phyloP scores from a whole-genome alignment of 2,329 filamentous ascomycete species.

The Cytospora piceicola region DNA sequence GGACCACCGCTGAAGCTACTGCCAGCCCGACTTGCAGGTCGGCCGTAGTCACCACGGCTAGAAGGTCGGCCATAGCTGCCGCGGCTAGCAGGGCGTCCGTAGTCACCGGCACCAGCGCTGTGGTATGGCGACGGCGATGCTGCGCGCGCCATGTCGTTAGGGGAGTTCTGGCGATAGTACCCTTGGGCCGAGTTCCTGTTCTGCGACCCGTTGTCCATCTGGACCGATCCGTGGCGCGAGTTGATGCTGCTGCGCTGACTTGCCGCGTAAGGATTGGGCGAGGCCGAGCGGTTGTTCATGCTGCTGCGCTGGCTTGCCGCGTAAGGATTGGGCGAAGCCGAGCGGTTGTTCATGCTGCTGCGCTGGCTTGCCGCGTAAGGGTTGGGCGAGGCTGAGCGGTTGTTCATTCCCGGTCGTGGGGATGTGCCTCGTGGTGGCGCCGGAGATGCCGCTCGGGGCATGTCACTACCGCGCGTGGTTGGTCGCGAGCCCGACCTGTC shows the following conservation, averaged over 20 bases:
- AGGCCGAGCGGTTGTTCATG: slow-evolving; percentile 55
- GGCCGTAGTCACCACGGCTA: slow-evolving; percentile 49
- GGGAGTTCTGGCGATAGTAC: slow-evolving; percentile 57
- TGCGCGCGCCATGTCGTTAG: slow-evolving; percentile 50
- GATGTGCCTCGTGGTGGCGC: slow-evolving; percentile 66
- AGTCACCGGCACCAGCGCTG: slow-evolving; percentile 40
- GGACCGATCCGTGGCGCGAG: slow-evolving; percentile 42
- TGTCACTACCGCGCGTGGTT: slow-evolving; percentile 61
- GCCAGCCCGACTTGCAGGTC: slow-evolving; percentile 40
- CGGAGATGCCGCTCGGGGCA: slow-evolving; percentile 68
- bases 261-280: slow-evolving; percentile 66
- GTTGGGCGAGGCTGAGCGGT: slow-evolving; percentile 64
- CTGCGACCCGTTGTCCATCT: slow-evolving; percentile 44
- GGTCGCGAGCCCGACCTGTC: slow-evolving; percentile 54
- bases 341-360: slow-evolving; percentile 44
- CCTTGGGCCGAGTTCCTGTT: slow-evolving; percentile 54
- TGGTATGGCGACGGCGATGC: slow-evolving; percentile 54
- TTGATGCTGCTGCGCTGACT: slow-evolving; percentile 40
- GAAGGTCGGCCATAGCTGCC: slow-evolving; percentile 47
- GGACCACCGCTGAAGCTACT: slow-evolving; percentile 34
- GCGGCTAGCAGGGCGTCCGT: slow-evolving; percentile 56
- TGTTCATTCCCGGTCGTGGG: slow-evolving; percentile 61
- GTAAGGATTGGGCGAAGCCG: slow-evolving; percentile 69
- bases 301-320: slow-evolving; percentile 42
- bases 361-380: slow-evolving; percentile 56